These are phyloP conservation scores for Lactarius tabidus DNA, from an alignment of 768 basidiomycete species.

Conservation along the genomic window DNA sequence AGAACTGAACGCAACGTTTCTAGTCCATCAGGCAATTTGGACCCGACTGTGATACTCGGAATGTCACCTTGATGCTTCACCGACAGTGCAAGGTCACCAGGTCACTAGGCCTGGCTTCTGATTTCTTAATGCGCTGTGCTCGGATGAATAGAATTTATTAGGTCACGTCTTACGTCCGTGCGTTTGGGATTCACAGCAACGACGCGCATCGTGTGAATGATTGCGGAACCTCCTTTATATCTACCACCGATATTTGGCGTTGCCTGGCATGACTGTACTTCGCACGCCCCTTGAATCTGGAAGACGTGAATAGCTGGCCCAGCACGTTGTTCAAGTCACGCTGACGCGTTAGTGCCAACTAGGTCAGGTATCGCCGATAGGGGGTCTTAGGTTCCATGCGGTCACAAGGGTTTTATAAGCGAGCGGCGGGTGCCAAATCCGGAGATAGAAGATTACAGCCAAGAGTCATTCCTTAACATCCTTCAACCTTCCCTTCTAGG, in stretches of 20 bases:
- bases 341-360: background rate
- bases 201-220: background rate
- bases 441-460: too few relatives aligned
- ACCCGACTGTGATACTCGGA: background rate
- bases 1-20: background rate
- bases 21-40: background rate
- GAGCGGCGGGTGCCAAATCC: background rate
- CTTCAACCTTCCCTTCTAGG: background rate
- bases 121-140: background rate
- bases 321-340: background rate
- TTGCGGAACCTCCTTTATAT: background rate
- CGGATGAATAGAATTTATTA: background rate
- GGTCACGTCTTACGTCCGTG: background rate
- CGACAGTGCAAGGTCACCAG: background rate
- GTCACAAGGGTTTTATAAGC: background rate
- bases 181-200: background rate
- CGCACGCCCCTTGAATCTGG: background rate
- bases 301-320: background rate
- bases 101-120: background rate
- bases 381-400: background rate
- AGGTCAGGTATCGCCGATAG: background rate
- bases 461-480: background rate
- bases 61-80: background rate
- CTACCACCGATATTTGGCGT: background rate
- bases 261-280: background rate